A percentile compares a stretch with the other conserved stretches of the same genome.
Evolutionary conservation across 306 rosid genomes (phyloP).

Genomic region (Malus fusca): DNA sequence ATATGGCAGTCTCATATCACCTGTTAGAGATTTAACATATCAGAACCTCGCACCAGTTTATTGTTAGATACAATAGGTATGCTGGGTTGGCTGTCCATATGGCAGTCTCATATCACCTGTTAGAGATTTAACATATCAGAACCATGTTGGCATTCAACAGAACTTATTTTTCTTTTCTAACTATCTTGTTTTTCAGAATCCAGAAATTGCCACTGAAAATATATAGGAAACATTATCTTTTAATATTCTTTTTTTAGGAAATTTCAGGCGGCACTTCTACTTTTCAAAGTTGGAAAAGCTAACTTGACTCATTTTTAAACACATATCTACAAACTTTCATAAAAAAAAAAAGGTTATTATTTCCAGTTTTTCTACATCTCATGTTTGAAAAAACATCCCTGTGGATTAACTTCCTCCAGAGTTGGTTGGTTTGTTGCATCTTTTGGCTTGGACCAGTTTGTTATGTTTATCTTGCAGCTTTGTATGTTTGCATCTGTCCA

Average conservation of each 20-base stretch:
- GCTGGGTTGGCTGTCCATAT: too few relatives aligned
- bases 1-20: too few relatives aligned
- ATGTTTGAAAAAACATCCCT: background rate
- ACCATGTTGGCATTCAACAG: background rate
- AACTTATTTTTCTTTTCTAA: background rate
- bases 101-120: background rate
- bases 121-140: background rate
- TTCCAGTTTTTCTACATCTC: background rate
- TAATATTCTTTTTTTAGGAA: background rate
- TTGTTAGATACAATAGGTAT: too few relatives aligned
- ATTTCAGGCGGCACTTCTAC: background rate
- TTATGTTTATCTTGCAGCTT: too few relatives aligned
- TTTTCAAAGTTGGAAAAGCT: background rate
- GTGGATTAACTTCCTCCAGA: background rate
- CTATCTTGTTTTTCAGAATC: background rate
- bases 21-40: background rate
- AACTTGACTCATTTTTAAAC: background rate
- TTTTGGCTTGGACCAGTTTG: too few relatives aligned
- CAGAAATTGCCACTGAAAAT: background rate
- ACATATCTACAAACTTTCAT: background rate
- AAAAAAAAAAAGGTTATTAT: background rate
- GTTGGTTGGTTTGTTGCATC: background rate
- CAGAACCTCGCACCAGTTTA: background rate
- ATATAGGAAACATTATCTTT: background rate
- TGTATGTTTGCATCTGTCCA: too few relatives aligned